Conservation (phyloP, 352 stramenopile species). For the Achlya hypogyna region DNA sequence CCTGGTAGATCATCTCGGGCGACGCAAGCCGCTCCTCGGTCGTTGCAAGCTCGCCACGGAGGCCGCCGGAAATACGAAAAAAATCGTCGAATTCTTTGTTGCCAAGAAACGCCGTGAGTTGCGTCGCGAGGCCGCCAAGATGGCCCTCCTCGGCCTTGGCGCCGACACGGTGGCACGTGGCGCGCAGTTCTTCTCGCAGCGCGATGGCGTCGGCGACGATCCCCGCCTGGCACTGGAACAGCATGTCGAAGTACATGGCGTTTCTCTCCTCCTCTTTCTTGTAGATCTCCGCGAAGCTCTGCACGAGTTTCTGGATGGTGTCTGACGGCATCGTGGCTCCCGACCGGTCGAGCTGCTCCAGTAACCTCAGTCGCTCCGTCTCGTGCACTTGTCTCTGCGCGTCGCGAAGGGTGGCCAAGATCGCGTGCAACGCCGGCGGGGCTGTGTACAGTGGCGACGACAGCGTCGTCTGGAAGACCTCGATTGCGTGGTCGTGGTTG, state of each 20-base stretch:
- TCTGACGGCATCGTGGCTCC: constrained; percentile 36
- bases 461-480: constrained; percentile 46
- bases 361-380: constrained; percentile 34
- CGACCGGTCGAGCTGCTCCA: constrained; percentile 39
- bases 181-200: constrained; percentile 38
- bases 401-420: constrained; percentile 44
- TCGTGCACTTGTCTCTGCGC: constrained; percentile 47
- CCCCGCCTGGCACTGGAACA: constrained; percentile 33
- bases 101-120: constrained; percentile 29
- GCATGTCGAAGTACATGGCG: constrained; percentile 40
- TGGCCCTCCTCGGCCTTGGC: constrained; percentile 47
- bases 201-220: constrained; percentile 30
- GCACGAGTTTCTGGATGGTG: constrained; percentile 31
- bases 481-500: constrained; percentile 66
- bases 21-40: constrained; percentile 54
- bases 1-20: constrained; percentile 71
- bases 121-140: constrained; percentile 27
- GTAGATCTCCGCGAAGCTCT: constrained; percentile 39
- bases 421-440: constrained; percentile 39
- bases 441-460: constrained; percentile 58
- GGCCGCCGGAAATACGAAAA: constrained; percentile 62
- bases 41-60: constrained; percentile 61
- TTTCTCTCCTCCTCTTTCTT: constrained; percentile 59
- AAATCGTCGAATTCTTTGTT: constrained; percentile 68
- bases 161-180: constrained; percentile 56